Base-by-base conservation (phyloP, 192 early-diverging fungal species). In the Entomortierella parvispora region DNA sequence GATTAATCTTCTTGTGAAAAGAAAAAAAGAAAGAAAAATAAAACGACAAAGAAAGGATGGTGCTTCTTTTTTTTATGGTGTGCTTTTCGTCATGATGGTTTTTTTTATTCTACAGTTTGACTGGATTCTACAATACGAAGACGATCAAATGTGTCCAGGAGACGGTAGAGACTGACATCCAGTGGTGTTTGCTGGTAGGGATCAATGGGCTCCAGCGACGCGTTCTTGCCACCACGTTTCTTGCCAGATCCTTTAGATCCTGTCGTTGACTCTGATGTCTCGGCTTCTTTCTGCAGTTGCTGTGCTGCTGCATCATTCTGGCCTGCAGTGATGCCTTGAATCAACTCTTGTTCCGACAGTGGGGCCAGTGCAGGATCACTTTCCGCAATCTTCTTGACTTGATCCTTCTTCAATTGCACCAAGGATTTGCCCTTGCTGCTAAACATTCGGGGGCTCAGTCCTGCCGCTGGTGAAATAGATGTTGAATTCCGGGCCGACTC, bases 111-210 rank as follows among this genome's bases (percentile, higher is more conserved):
- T 1, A 50, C 5, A 23, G 54, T 42, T 23, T 63, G 46, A 29
- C 26, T 49, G 23, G 60, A 68, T 14, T 77, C 74, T n/a, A 68
- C 57, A 11, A 77, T 77, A 18, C 74, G 65, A 54, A 68, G 58
- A 3, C 74, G 60, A 62, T 77, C 74, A 43, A 77, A 77, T 0
- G 74, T 56, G 34, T 77, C 74, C 15, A 77, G 64, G 29, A 77
- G 33, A 0, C 31, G 23, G 56, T 77, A 77, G 0, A 77, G 58
- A 56, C 74, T 77, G 47, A 48, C 59, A 28, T 77, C 74, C 12
- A 60, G 37, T 46, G 52, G 52, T 29, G 74, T 68, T 26, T 77
- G 74, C n/a, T 63, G 37, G 15, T 68, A 77, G 8, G 28, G 22
- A 37, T 64, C 74, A 3, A 65, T 9, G 34, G 47, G 40, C 45